Evolutionary conservation across 805 yeast genomes (phyloP), one percentile per base, ranked within the genome.

Genomic region (Barnettozyma californica): DNA sequence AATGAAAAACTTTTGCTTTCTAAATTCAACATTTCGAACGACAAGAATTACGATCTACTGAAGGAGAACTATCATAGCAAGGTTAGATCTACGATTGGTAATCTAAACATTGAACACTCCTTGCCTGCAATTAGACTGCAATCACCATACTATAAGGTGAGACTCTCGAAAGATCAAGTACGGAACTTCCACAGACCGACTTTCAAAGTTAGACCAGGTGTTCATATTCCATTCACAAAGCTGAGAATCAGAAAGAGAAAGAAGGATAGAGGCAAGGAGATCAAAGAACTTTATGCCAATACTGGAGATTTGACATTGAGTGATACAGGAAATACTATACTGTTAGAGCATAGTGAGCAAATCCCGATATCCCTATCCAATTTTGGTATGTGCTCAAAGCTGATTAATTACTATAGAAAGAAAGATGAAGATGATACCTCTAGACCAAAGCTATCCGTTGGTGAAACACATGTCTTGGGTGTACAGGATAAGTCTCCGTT

Each of bases 391-490:
- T 95, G 96, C 8, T 84, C 91, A 40, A 94, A 92, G 63, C 69
- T 94, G 50, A 87, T 94, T 57, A 94, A 94, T 62, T 94, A 94
- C 63, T 94, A 94, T 66, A 77, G 99, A 55, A 92, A 92, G 63
- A 80, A 78, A 51, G 74, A 74, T 50, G 89, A 84, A 14, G 90
- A 87, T 44, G 99, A 94, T 64, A 77, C 80, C 4, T 74, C 86
- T 5, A 78, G 98, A 51, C 98, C 98, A 0, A 92, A 91, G 60
- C 72, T 90, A 25, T 78, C 88, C 1, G 75, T 90, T 38, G 99
- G 99, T 41, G 99, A 94, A 64, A 94, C 98, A 0, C 94, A 87
- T 67, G 96, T 94, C 3, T 71, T 94, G 34, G 97, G 97, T n/a
- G 87, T 88, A 1, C 96, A 91, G 63, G 99, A 94, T 67, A 77